Percentiles rank a stretch among this genome's conserved stretches.
Evolutionary conservation across 2,329 filamentous ascomycete genomes (phyloP).

Genomic region (Phyllosticta capitalensis): DNA sequence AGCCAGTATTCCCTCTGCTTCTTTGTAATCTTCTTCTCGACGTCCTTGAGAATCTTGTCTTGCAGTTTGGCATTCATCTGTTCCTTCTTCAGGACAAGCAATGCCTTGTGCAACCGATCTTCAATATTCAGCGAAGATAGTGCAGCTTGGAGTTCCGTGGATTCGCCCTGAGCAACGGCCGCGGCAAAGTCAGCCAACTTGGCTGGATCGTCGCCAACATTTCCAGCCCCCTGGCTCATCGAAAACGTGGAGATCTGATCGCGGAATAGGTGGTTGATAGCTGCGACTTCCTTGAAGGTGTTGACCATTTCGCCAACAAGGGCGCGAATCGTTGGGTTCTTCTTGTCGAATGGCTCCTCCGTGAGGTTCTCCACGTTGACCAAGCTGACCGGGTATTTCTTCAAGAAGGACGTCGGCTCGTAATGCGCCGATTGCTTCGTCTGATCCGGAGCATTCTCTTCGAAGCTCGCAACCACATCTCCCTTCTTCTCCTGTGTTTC

Average conservation of each 20-base stretch:
- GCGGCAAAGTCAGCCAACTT: constrained; percentile 96
- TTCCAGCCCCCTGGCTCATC: constrained; percentile 88
- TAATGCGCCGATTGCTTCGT: constrained; percentile 43
- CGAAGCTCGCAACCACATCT: constrained; percentile 94
- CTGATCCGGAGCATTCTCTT: constrained; percentile 63
- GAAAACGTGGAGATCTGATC: constrained; percentile 97
- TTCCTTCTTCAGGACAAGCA: constrained; percentile 93
- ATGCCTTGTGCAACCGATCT: constrained; percentile 80
- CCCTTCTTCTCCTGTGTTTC: constrained; percentile 64
- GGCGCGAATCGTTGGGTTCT: constrained; percentile 78
- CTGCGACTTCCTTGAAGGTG: constrained; percentile 94
- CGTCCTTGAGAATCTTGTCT: constrained; percentile 95
- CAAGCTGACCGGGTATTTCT: constrained; percentile 83
- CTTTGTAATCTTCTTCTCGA: constrained; percentile 95
- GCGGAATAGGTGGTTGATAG: constrained; percentile 86
- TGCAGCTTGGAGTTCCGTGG: constrained; percentile 85
- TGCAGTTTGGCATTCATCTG: constrained; percentile 96
- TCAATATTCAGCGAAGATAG: constrained; percentile 84
- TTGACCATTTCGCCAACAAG: constrained; percentile 97
- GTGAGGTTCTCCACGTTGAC: constrained; percentile 90
- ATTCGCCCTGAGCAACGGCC: constrained; percentile 81
- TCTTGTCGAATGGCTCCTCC: constrained; percentile 84
- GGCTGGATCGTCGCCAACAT: constrained; percentile 87
- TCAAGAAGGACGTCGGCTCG: constrained; percentile 83
- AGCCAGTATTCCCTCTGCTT: constrained; percentile 96